Evolutionary conservation across 352 stramenopile genomes (phyloP), one percentile per base, ranked within the genome.

Genomic region (Albugo laibachii): DNA sequence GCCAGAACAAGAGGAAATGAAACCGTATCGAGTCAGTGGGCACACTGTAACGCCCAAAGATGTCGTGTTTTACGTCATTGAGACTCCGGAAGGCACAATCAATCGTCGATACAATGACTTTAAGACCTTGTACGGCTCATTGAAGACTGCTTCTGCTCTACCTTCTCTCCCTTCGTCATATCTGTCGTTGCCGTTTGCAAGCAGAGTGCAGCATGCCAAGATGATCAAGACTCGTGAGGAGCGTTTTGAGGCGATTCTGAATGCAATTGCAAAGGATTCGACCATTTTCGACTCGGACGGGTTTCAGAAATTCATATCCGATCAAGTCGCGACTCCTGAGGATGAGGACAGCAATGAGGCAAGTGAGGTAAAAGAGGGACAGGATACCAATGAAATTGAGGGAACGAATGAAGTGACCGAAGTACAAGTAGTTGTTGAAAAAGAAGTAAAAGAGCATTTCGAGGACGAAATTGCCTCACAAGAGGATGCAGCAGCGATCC

Each of bases 51-150:
- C 69, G 14, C 68, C 78, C 11, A 40, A 63, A 1, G 71, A 74
- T 20, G 58, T 83, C 6, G 77, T 86, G 2, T 80, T 68, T 43
- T 89, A 89, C 71, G 52, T 62, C 11, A 47, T 89, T 21, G 61
- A 80, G 45, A 59, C 79, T 21, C 57, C 58, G 39, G 55, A 63
- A 3, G 48, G 13, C 12, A 46, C 46, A 20, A 56, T 79, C 45
- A 81, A 84, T 57, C 47, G 48, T 35, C 50, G 50, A 34, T 56
- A 41, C 50, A 83, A 73, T 49, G 77, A 87, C 53, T 89, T 89
- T 50, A 87, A 87, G 63, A 49, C 58, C 36, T 57, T 89, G 10
- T 66, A 87, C 47, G 53, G 55, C 11, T 52, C 54, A 11, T 57
- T 85, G 0, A 49, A 53, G 24, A 62, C 48, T 31, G 53, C 55